Evolutionary conservation across 2,329 filamentous ascomycete genomes (phyloP).

Genomic region (Leptographium flavum): DNA sequence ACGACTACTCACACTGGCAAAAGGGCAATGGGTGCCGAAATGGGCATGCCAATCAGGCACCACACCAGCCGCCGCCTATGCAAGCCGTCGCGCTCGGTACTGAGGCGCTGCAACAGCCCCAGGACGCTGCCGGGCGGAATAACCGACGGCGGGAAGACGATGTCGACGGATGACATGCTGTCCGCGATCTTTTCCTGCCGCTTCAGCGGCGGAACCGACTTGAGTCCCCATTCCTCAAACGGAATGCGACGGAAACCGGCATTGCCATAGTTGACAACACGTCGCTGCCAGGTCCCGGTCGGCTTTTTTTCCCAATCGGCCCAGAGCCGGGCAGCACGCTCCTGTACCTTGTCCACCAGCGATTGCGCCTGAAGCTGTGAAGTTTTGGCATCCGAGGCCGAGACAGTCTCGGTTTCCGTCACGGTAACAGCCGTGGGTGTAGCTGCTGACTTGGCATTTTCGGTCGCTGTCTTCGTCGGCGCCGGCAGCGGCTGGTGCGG

Average conservation of each 20-base stretch:
- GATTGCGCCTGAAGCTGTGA: conserved; percentile 17
- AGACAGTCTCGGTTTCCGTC: conserved; percentile 38
- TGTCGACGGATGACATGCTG: conserved; percentile 43
- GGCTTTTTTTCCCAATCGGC: conserved; percentile 75
- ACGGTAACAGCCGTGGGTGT: background rate
- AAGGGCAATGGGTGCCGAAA: conserved; percentile 68
- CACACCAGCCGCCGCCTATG: conserved; percentile 67
- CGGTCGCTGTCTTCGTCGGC: background rate
- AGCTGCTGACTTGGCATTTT: background rate
- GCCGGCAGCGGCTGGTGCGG: background rate
- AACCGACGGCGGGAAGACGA: conserved; percentile 62
- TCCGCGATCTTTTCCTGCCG: conserved; percentile 45
- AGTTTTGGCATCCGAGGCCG: too few species aligned
- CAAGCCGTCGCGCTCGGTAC: conserved; percentile 64
- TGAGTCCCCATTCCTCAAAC: conserved; percentile 95
- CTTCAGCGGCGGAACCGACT: conserved; percentile 77
- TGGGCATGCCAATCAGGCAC: conserved; percentile 70
- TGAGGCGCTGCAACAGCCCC: conserved; percentile 52
- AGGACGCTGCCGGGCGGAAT: conserved; percentile 50
- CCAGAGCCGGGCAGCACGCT: conserved; percentile 66
- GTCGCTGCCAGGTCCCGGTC: conserved; percentile 67
- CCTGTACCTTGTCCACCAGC: conserved; percentile 53
- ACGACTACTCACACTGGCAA: conserved; percentile 58
- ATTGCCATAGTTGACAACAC: conserved; percentile 77
- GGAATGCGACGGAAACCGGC: conserved; percentile 73